Percentiles rank a stretch among this genome's conserved stretches.
These are phyloP conservation scores for Aspergillus neotritici DNA, from an alignment of 2,329 filamentous ascomycete species.

Conservation along the genomic window DNA sequence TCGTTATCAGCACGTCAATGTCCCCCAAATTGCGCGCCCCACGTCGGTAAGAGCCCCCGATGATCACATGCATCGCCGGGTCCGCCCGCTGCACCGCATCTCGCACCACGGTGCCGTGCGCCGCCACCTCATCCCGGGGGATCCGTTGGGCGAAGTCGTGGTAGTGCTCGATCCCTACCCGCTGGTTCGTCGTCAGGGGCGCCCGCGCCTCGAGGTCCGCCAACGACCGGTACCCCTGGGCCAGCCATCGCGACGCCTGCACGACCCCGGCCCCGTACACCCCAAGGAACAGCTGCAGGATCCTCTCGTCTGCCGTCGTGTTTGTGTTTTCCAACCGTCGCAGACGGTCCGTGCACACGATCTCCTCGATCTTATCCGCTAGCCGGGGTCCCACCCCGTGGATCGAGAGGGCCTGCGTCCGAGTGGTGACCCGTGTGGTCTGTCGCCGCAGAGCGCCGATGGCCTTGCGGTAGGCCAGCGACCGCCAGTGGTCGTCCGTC, in stretches of 20 bases:
- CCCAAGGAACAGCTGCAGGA: conserved; percentile 64
- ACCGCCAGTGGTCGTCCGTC: conserved; percentile 71
- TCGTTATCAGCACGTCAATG: conserved; percentile 79
- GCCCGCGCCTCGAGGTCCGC: conserved; percentile 62
- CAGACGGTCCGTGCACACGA: conserved; percentile 67
- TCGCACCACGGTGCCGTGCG: conserved; percentile 61
- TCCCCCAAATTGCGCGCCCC: conserved; percentile 71
- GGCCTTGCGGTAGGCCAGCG: conserved; percentile 68
- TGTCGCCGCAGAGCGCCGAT: conserved; percentile 68
- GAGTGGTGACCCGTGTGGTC: conserved; percentile 57
- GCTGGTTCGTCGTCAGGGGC: conserved; percentile 63
- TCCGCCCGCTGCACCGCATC: conserved; percentile 57
- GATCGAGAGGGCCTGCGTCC: conserved; percentile 62
- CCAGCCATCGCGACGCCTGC: conserved; percentile 70
- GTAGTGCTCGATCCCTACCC: conserved; percentile 71
- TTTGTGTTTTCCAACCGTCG: conserved; percentile 65
- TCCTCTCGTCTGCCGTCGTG: conserved; percentile 59
- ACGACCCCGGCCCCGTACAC: conserved; percentile 72
- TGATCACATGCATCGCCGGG: conserved; percentile 59
- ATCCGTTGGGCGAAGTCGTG: conserved; percentile 74
- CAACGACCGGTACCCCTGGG: conserved; percentile 67
- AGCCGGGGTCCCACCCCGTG: conserved; percentile 66
- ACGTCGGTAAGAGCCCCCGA: conserved; percentile 80
- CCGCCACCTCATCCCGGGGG: conserved; percentile 67
- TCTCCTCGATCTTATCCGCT: conserved; percentile 84